Base-by-base conservation (phyloP, 2,329 filamentous ascomycete species). In the Cladosporium sp. region DNA sequence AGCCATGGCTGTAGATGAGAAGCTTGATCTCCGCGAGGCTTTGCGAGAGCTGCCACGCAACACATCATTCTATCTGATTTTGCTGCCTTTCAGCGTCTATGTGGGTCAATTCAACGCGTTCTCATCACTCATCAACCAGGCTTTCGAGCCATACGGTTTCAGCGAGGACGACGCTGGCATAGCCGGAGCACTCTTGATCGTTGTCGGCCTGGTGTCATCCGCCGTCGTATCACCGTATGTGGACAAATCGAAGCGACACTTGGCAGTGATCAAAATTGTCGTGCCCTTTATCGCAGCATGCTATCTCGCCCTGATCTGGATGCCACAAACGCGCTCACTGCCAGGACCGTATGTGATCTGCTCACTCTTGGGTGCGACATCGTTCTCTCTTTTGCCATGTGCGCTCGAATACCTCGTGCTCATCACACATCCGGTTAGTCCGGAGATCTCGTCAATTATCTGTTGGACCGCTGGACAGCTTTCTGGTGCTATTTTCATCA, bases 31-130 rank as follows among this genome's bases (percentile, higher is more conserved):
- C 3, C 67, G 86, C 28, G 74, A 80, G 8, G 84, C 86, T 21
- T 78, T 93, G 1, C 72, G 66, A 14, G 65, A 71, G 21, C 75
- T 83, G 54, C 75, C 84, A 57, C 76, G 74, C 36, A 91, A 87
- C 5, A 82, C 86, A 21, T 89, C 94, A 75, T 90, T 96, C 78
- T 96, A 89, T 85, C 85, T 97, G 69, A 80, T 97, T 70, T 82
- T 93, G 68, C 73, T 93, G 67, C 90, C 93, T n/a, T 98, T 94
- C 80, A 81, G 86, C 70, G 79, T 93, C 73, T 97, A 93, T 78
- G 92, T 97, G 68, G 93, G 91, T 73, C 90, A 95, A 81, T 99
- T 99, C 88, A 98, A 98, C 84, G 90, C 90, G 71, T 83, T 93
- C 71, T 96, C 93, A 59, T 91, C 91, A 1, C 86, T 98, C 1